Evolutionary conservation across 2,329 filamentous ascomycete genomes (phyloP), one percentile per base, ranked within the genome.

Genomic region (Annulohypoxylon truncatum): DNA sequence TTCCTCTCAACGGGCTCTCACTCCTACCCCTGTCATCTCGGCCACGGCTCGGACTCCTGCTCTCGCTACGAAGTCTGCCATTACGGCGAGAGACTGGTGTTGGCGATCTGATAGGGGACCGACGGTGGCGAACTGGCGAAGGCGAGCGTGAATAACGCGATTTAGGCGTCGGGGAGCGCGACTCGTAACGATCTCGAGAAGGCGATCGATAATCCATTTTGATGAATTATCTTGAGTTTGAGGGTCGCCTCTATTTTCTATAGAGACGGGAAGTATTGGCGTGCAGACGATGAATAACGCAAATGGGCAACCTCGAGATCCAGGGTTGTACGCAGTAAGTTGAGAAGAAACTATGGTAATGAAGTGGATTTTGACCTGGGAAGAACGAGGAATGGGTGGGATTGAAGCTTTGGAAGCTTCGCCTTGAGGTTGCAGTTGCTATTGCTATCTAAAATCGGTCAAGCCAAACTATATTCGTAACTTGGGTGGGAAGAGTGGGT

Each of bases 101-200:
- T n/a, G 68, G 68, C 1, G 75, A 76, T 59, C 68, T 61, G 18
- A 70, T 72, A 35, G 71, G 76, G 24, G 76, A 77, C 38, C 74
- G 74, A 3, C 76, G 76, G 50, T 71, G 71, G 8, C 68, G 74
- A 35, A 57, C 61, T 13, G 73, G 69, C 1, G 77, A 74, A 2
- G 78, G 77, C 40, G 78, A 79, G 48, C 74, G 78, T 60, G 78
- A 79, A 65, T 76, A 81, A 42, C 77, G 79, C 65, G 78, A 81
- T 60, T 71, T 79, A 64, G 79, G 74, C 1, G 75, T 76, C 3
- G 73, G 75, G 38, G 77, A 80, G 50, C 77, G 78, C 58, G 77
- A 76, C 31, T 56, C 66, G 54, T 61, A 64, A 28, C 69, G 71
- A 38, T 73, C 74, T 53, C 77, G 76, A 52, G 75, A 76, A 63